These are phyloP conservation scores for Hyphodiscus hymeniophilus DNA, from an alignment of 495 filamentous ascomycete genomes.

Conservation along the genomic window DNA sequence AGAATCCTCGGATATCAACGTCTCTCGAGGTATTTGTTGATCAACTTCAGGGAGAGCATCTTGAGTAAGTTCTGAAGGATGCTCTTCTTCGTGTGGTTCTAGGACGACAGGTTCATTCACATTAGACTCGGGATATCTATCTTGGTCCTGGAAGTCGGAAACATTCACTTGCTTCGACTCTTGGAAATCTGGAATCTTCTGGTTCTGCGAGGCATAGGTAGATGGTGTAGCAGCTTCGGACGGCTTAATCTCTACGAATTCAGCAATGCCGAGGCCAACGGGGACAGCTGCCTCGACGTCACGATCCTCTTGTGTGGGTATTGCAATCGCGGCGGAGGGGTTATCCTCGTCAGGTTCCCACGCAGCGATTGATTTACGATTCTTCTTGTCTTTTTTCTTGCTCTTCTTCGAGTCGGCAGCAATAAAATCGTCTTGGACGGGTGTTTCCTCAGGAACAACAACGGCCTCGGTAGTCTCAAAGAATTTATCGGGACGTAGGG, in stretches of 20 bases:
- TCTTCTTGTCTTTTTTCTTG: constrained; percentile 35
- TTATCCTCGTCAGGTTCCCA: constrained; percentile 10
- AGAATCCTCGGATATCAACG: background rate
- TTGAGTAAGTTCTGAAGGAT: background rate
- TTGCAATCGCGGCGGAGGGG: background rate
- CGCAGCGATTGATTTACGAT: constrained; percentile 17
- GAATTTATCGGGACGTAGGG: background rate
- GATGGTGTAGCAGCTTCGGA: background rate
- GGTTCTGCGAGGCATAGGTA: too few relatives aligned
- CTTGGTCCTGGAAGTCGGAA: too few relatives aligned
- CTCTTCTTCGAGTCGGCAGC: constrained; percentile 10
- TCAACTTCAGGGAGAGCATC: background rate
- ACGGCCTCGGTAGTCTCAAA: constrained; percentile 1
- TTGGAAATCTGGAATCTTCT: too few relatives aligned
- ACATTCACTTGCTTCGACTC: too few relatives aligned
- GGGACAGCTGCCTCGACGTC: background rate
- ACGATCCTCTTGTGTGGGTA: background rate
- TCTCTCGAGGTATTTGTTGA: background rate
- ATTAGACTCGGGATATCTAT: too few relatives aligned
- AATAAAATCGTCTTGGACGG: constrained; percentile 5
- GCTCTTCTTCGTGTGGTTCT: background rate
- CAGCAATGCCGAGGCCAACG: background rate
- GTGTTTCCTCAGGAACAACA: constrained; percentile 4
- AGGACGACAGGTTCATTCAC: too few relatives aligned
- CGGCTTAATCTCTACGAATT: too few relatives aligned